Conservation (phyloP, 441 rosid species). For the Euphorbia neoarborescens region DNA sequence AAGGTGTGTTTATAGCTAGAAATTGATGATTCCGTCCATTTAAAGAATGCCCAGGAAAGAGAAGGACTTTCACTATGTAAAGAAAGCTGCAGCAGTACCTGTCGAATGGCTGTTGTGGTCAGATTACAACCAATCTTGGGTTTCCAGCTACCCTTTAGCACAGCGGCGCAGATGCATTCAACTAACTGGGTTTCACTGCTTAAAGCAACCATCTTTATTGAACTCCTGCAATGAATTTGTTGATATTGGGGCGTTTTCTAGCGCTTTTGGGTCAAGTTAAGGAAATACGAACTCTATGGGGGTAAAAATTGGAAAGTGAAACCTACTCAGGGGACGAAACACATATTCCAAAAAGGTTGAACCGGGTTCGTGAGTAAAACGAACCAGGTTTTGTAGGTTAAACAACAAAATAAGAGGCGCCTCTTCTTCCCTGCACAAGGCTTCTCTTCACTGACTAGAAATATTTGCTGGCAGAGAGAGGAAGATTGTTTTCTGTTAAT, state of each 20-base stretch:
- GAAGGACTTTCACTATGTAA: slow-evolving; percentile 27
- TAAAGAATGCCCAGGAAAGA: slow-evolving; percentile 54
- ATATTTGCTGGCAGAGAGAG: not conserved
- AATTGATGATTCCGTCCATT: slow-evolving; percentile 36
- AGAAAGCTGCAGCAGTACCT: slow-evolving; percentile 50
- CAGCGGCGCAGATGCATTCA: slow-evolving; percentile 29
- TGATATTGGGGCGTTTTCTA: not conserved
- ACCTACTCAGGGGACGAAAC: not conserved
- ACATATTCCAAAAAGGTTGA: not conserved
- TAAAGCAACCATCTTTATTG: slow-evolving; percentile 27
- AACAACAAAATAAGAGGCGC: not conserved
- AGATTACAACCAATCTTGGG: slow-evolving; percentile 33
- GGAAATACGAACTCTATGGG: not conserved
- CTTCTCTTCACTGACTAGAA: not conserved
- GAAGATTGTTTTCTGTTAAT: not conserved
- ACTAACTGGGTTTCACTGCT: slow-evolving; percentile 28
- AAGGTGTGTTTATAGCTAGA: slow-evolving; percentile 49
- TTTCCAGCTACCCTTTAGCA: slow-evolving; percentile 51
- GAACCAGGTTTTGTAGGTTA: slow-evolving; percentile 4
- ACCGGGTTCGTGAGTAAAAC: slow-evolving; percentile 1
- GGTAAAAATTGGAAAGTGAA: not conserved
- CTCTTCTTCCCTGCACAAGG: not conserved
- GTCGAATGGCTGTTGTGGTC: slow-evolving; percentile 33
- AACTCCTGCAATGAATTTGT: slow-evolving; percentile 2
- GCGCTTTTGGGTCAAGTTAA: not conserved